Evolutionary conservation across 1,284 basidiomycete genomes (phyloP), one percentile per base, ranked within the genome.

Genomic region (Ceratobasidium sp.): DNA sequence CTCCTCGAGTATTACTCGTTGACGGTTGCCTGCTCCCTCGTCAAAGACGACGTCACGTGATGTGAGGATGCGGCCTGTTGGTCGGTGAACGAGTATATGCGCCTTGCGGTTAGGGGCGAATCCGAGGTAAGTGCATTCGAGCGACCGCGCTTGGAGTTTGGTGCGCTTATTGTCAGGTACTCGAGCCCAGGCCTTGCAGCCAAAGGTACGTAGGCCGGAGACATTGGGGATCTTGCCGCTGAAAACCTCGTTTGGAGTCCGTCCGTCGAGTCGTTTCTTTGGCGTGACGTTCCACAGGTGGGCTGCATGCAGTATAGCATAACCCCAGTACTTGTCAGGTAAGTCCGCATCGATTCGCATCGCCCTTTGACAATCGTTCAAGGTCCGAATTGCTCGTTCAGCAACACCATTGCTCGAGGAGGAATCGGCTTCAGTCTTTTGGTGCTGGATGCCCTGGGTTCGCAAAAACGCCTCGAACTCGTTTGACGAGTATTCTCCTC

Each of bases 381-480:
- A 8, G 25, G 52, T 57, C 19, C 68, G 56, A 32, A 70, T 70
- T n/a, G 68, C 68, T 5, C 68, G 68, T 17, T 70, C 43, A 40
- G 68, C 68, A 1, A 70, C 54, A 9, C 68, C 56, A 34, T 70
- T 70, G 25, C 68, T 59, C 2, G 52, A 40, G 6, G 68, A 70
- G 2, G 68, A 59, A 32, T 59, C 25, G 19, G 68, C 54, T 34
- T 70, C 65, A 7, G 80, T 79, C 3, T 65, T 44, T 54, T 82
- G 78, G 61, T 79, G 80, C 1, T 68, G 11, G 46, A 83, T 81
- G 5, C 82, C 83, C 25, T 67, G 19, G 13, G 59, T 15, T 0
- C n/a, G 19, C 22, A 81, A 71, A 70, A 57, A 81, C 1, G 46
- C 62, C 7, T 25, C 25, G 46, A 81, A 80, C 0, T 59, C 77